Evolutionary conservation across 2,329 filamentous ascomycete species (phyloP).

Genomic region (Xylaria sp.): DNA sequence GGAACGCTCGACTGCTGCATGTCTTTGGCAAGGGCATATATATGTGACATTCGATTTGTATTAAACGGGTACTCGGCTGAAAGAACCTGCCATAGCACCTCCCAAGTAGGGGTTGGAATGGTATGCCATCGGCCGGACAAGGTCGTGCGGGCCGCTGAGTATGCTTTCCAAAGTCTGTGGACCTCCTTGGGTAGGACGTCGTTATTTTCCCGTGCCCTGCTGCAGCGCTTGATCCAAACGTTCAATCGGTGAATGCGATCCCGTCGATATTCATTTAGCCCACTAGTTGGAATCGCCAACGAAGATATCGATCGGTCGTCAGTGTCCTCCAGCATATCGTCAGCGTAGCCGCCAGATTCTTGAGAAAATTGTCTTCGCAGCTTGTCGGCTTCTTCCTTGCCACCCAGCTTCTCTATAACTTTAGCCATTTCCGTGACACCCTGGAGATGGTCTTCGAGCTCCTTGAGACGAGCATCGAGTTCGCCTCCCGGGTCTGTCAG

Average conservation of each 20-base stretch:
- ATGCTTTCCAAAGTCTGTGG: slow-evolving; percentile 58
- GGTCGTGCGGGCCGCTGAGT: slow-evolving; percentile 58
- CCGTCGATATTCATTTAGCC: slow-evolving; percentile 29
- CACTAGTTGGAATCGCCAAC: slow-evolving; percentile 35
- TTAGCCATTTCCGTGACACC: slow-evolving; percentile 43
- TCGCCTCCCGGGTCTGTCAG: slow-evolving; percentile 53
- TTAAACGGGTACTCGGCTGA: slow-evolving; percentile 63
- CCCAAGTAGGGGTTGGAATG: slow-evolving; percentile 71
- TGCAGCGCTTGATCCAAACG: slow-evolving; percentile 44
- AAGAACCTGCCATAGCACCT: slow-evolving; percentile 72
- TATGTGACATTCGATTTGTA: slow-evolving; percentile 68
- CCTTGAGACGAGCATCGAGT: slow-evolving; percentile 52
- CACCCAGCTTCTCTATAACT: slow-evolving; percentile 45
- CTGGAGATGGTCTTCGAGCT: slow-evolving; percentile 54
- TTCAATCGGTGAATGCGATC: slow-evolving; percentile 44
- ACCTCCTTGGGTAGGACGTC: slow-evolving; percentile 36
- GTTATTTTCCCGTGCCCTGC: slow-evolving; percentile 34
- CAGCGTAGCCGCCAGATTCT: slow-evolving; percentile 5
- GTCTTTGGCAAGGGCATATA: slow-evolving; percentile 72
- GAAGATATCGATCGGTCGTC: slow-evolving; percentile 33
- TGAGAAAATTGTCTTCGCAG: slow-evolving; percentile 46
- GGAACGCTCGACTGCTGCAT: slow-evolving; percentile 68
- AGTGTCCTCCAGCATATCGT: slow-evolving; percentile 16
- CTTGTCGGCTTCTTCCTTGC: slow-evolving; percentile 47
- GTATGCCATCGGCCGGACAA: slow-evolving; percentile 61